These are phyloP conservation scores for Botrytis byssoidea DNA, from an alignment of 2,329 filamentous ascomycete species.

Conservation along the genomic window DNA sequence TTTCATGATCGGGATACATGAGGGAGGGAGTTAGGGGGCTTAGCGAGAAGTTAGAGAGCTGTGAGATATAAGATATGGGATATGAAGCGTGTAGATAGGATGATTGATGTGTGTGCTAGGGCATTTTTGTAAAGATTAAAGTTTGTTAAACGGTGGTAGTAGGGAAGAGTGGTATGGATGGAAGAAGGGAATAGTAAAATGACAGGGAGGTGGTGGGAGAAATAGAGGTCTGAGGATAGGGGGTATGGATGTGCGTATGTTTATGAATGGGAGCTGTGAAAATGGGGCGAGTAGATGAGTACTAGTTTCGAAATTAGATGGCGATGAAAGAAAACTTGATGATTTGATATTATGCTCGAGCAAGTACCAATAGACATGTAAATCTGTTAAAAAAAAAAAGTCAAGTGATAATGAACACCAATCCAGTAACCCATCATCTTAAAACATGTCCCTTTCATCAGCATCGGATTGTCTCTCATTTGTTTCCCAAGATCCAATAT, in stretches of 20 bases:
- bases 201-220: not conserved
- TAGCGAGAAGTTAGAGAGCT: not conserved
- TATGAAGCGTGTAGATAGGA: not conserved
- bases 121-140: not conserved
- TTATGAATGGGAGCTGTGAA: too few species aligned
- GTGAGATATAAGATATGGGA: not conserved
- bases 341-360: rapidly evolving
- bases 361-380: not conserved
- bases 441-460: not conserved
- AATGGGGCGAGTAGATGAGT: rapidly evolving
- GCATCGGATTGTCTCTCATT: not conserved
- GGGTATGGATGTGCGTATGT: not conserved
- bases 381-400: not conserved
- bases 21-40: not conserved
- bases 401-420: not conserved
- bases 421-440: not conserved
- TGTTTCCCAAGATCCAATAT: not conserved
- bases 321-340: not conserved
- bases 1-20: too few species aligned
- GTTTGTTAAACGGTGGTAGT: rapidly evolving
- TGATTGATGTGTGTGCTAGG: not conserved
- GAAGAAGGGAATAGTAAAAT: rapidly evolving
- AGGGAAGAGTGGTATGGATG: not conserved
- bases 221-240: too few species aligned
- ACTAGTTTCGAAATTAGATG: rapidly evolving